phyloP scores from a whole-genome alignment of 2,329 filamentous ascomycete genomes.

The Ceratocystis alfenasii region DNA sequence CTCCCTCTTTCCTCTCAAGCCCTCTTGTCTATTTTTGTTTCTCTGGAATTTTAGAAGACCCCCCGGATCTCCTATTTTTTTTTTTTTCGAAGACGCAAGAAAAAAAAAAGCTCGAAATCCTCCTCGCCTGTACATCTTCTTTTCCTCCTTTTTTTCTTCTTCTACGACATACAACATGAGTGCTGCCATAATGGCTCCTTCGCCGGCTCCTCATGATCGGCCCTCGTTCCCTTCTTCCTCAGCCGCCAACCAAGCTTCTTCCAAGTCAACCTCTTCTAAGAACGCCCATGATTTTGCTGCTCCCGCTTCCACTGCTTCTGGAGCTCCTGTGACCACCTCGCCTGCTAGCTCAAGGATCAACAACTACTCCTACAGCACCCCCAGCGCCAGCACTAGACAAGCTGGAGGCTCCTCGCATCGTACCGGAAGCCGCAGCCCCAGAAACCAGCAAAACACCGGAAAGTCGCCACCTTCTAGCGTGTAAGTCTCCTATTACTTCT shows the following conservation, averaged over 20 bases:
- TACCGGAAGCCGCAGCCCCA: slow-evolving; percentile 23
- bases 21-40: slow-evolving; percentile 2
- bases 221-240: slow-evolving; percentile 38
- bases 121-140: slow-evolving; percentile 9
- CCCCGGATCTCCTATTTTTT: slow-evolving; percentile 7
- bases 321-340: slow-evolving; percentile 33
- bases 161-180: slow-evolving; percentile 41
- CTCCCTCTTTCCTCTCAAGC: slow-evolving; percentile 11
- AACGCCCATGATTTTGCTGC: slow-evolving; percentile 29
- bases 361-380: slow-evolving; percentile 29
- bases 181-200: slow-evolving; percentile 56
- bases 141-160: slow-evolving; percentile 7
- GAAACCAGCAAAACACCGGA: slow-evolving; percentile 28
- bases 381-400: slow-evolving; percentile 1
- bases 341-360: slow-evolving; percentile 40
- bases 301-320: slow-evolving; percentile 23
- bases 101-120: neutral
- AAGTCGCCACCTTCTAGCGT: slow-evolving; percentile 48
- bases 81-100: neutral
- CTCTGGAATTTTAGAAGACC: neutral
- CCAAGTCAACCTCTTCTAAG: slow-evolving; percentile 29
- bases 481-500: slow-evolving; percentile 36
- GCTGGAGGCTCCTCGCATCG: slow-evolving; percentile 5
- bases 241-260: slow-evolving; percentile 6
- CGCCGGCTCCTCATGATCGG: slow-evolving; percentile 54